phyloP scores from a whole-genome alignment of 176 grass and related monocot genomes.

The Phyllostachys edulis region DNA sequence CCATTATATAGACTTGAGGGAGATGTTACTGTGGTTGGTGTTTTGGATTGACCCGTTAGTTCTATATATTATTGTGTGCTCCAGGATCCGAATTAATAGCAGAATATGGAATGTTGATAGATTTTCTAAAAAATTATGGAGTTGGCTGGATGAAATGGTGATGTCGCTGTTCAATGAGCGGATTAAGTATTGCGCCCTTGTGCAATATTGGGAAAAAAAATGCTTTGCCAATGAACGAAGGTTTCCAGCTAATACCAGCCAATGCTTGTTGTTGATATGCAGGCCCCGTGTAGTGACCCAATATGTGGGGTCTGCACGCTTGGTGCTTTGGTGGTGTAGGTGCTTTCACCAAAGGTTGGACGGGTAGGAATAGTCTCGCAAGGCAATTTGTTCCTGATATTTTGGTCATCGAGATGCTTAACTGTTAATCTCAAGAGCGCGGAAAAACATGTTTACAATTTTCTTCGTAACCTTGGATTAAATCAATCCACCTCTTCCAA shows the following conservation, averaged over 20 bases:
- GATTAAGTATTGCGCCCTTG: not conserved
- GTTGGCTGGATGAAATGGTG: not conserved
- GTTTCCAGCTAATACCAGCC: not conserved
- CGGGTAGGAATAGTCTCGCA: not conserved
- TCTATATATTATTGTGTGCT: not conserved
- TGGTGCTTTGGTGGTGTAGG: slow-evolving; percentile 16
- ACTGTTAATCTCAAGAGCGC: not conserved
- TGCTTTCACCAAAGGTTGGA: slow-evolving; percentile 22
- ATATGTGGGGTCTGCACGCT: slow-evolving; percentile 4
- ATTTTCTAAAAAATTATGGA: slow-evolving; percentile 16
- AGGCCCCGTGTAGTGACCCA: not conserved
- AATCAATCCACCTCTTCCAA: not conserved
- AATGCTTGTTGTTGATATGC: slow-evolving; percentile 8
- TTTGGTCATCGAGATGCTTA: not conserved
- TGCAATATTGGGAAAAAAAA: slow-evolving; percentile 4
- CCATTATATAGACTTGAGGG: not conserved
- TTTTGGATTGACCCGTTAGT: not conserved
- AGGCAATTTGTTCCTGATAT: slow-evolving; percentile 15
- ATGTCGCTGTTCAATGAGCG: not conserved
- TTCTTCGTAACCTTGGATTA: not conserved
- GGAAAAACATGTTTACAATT: not conserved
- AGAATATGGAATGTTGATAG: not conserved
- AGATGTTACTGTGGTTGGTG: not conserved
- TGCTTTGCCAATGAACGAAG: slow-evolving; percentile 13
- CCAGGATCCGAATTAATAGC: slow-evolving; percentile 11